A percentile compares a stretch with the other conserved stretches of the same genome.
Evolutionary conservation across 1,284 basidiomycete genomes (phyloP).

Genomic region (Neotropicomus parvogracilis): DNA sequence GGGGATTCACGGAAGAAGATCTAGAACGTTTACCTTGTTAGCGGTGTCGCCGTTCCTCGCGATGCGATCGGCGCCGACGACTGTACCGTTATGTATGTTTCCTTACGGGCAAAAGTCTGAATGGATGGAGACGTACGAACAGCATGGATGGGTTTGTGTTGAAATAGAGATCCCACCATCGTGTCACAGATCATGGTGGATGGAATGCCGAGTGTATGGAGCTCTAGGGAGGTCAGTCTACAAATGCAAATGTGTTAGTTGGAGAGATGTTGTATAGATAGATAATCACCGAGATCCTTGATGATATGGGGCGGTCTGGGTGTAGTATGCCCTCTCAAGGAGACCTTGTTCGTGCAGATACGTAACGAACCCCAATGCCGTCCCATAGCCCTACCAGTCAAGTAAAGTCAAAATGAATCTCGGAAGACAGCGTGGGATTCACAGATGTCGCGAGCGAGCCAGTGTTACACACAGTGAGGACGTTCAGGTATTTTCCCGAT

Average conservation of each 20-base stretch:
- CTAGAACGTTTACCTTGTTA: conserved; percentile 64
- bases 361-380: conserved; percentile 90
- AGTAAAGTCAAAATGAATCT: conserved; percentile 5
- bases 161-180: conserved; percentile 91
- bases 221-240: conserved; percentile 83
- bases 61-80: conserved; percentile 82
- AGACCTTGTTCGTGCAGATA: conserved; percentile 75
- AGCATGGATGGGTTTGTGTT: conserved; percentile 82
- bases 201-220: conserved; percentile 77
- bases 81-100: conserved; percentile 35
- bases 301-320: conserved; percentile 91
- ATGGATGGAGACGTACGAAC: conserved; percentile 53
- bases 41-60: conserved; percentile 91
- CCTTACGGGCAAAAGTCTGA: not conserved
- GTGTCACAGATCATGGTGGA: conserved; percentile 94
- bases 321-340: conserved; percentile 80
- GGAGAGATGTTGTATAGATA: not conserved
- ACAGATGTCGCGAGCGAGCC: conserved; percentile 90
- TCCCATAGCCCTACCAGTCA: conserved; percentile 77
- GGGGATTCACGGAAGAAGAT: not conserved
- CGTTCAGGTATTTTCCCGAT: conserved; percentile 56
- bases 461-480: conserved; percentile 95
- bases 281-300: conserved; percentile 70
- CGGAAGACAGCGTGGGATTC: conserved; percentile 2
- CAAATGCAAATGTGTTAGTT: not conserved